Base-by-base conservation (phyloP, 75 land plant species). In the Selaginella tamariscina region DNA sequence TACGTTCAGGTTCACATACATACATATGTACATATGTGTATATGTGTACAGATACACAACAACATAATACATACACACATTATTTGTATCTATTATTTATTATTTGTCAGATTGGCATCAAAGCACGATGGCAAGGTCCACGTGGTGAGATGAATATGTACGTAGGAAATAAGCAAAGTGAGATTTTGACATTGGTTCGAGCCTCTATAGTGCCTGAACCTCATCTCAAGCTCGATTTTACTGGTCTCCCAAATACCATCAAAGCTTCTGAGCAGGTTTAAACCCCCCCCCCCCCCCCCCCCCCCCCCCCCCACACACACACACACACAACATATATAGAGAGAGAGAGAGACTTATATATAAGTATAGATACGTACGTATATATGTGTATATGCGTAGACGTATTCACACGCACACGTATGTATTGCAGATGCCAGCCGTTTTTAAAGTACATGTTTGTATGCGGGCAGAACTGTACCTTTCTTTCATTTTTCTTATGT, bases 231-330 rank as follows among this genome's bases (percentile, higher is more conserved):
- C 74, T 90, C 76, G 86, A 90, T 33, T 82, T 85, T 32, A 84
- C 96, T 23, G 71, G 77, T 33, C 91, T 90, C 23, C 99, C 99
- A 56, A 91, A 90, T 13, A 85, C 87, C 54, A 95, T 95, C 65
- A 96, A 91, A 39, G 88, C 99, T 9, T 68, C 96, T 54, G 96
- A 91, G 31, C 96, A 95, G 96, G 99, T 94, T 30, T 29, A 66
- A n/a, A n/a, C n/a, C n/a, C n/a, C n/a, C n/a, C n/a, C n/a, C n/a
- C n/a, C n/a, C n/a, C n/a, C n/a, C n/a, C n/a, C n/a, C n/a, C n/a
- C n/a, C n/a, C n/a, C n/a, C n/a, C n/a, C n/a, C n/a, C n/a, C n/a
- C n/a, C n/a, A n/a, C n/a, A n/a, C n/a, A n/a, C n/a, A n/a, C n/a
- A n/a, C n/a, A n/a, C n/a, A n/a, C n/a, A n/a, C n/a, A n/a, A n/a